phyloP scores from a whole-genome alignment of 768 basidiomycete species.

The Exsudoporus frostii region DNA sequence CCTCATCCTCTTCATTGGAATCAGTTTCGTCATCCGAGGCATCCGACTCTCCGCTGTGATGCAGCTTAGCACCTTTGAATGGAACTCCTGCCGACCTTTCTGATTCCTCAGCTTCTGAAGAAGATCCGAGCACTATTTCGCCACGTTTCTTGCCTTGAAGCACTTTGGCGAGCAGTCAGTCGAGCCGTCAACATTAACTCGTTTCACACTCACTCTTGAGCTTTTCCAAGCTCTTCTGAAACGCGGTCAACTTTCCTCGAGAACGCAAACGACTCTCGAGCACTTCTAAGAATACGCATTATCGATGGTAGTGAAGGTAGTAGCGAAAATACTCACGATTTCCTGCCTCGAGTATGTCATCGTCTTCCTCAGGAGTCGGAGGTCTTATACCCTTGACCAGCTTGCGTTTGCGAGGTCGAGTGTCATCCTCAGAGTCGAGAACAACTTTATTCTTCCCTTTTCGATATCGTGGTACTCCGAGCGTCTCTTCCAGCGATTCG shows the following conservation, averaged over 20 bases:
- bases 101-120: slow-evolving; percentile 33
- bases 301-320: not conserved
- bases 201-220: slow-evolving; percentile 49
- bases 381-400: slow-evolving; percentile 43
- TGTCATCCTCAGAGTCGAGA: slow-evolving; percentile 36
- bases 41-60: slow-evolving; percentile 35
- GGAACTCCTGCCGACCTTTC: slow-evolving; percentile 28
- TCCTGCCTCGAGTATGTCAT: slow-evolving; percentile 43
- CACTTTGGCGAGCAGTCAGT: slow-evolving; percentile 9
- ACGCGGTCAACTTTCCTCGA: slow-evolving; percentile 56
- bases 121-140: slow-evolving; percentile 28
- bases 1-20: slow-evolving; percentile 23
- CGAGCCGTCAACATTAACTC: not conserved
- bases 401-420: slow-evolving; percentile 37
- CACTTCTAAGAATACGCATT: slow-evolving; percentile 44
- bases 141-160: slow-evolving; percentile 45
- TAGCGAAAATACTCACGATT: slow-evolving; percentile 42
- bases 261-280: slow-evolving; percentile 60
- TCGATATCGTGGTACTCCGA: slow-evolving; percentile 15
- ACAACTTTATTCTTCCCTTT: slow-evolving; percentile 21
- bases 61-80: slow-evolving; percentile 47
- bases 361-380: slow-evolving; percentile 43
- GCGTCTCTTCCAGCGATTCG: slow-evolving; percentile 20
- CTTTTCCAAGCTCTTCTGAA: slow-evolving; percentile 62
- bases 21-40: slow-evolving; percentile 33